Conservation (phyloP, 371 early-diverging fungal species). For the Apophysomyces sp. region DNA sequence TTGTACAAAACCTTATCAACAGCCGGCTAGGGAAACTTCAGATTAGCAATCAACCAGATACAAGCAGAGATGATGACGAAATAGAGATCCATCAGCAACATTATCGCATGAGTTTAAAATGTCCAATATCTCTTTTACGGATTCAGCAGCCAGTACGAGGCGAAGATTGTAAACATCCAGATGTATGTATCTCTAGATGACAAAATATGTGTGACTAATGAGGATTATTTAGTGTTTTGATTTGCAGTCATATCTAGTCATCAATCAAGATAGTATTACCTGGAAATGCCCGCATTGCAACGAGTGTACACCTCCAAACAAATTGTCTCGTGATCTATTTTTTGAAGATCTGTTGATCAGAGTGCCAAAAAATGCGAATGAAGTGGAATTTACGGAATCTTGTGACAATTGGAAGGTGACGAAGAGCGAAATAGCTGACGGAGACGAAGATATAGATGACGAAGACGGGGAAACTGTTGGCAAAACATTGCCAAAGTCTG, state of each 20-base stretch:
- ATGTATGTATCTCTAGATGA: constrained; percentile 18
- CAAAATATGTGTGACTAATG: not conserved
- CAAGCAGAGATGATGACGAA: constrained; percentile 32
- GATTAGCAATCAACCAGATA: not conserved
- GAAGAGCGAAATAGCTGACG: constrained; percentile 24
- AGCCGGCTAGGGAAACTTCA: constrained; percentile 13
- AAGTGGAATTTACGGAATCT: constrained; percentile 26
- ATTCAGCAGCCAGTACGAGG: constrained; percentile 38
- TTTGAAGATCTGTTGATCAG: constrained; percentile 19
- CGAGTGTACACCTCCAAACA: constrained; percentile 10
- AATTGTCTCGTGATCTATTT: constrained; percentile 25
- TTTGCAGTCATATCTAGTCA: constrained; percentile 21
- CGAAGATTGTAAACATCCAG: constrained; percentile 27
- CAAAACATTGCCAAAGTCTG: not conserved
- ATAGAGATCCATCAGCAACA: constrained; percentile 26
- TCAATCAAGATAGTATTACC: constrained; percentile 13
- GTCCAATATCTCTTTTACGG: constrained; percentile 33
- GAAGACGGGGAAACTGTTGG: constrained; percentile 11
- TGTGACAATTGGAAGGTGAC: constrained; percentile 19
- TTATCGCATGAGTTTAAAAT: constrained; percentile 26
- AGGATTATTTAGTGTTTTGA: constrained; percentile 41
- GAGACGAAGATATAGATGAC: constrained; percentile 15
- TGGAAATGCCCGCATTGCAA: constrained; percentile 47
- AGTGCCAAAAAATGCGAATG: constrained; percentile 21
- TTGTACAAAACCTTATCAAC: constrained; percentile 18